Base-by-base conservation (phyloP, 2,329 filamentous ascomycete species). In the Aspergillus tamarii region DNA sequence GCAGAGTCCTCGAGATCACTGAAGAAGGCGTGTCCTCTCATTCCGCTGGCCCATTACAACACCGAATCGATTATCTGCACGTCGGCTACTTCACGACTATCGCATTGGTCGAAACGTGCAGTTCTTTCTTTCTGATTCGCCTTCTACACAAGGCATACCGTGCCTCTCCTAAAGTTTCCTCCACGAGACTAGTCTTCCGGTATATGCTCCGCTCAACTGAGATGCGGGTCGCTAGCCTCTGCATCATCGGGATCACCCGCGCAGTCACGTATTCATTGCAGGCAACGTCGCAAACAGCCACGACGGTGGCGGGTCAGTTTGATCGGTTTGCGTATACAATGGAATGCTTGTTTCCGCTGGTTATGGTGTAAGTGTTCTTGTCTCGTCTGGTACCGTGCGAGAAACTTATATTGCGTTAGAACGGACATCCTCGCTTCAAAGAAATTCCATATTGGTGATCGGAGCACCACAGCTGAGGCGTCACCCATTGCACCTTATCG, bases 241-340 rank as follows among this genome's bases (percentile, higher is more conserved):
- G 57, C n/a, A 48, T 45, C 14, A 62, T 66, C 21, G 65, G 65
- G 2, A 63, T 66, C 9, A 62, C 60, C 1, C 43, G 64, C 7
- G 64, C 64, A 9, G 59, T 64, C 6, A 62, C 60, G 4, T 66
- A 60, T 36, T 60, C 59, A 14, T 61, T 56, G n/a, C 61, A 62
- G 45, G 39, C 43, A 6, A 64, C 61, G 4, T 34, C 50, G 19
- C 64, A 66, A 36, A 48, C n/a, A 4, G 64, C 62, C 4, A 60
- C 57, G 8, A 62, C 39, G 6, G 57, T 62, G 14, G 56, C 62
- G 0, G 56, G 41, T 1, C 62, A 66, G 28, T n/a, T 66, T 2
- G 64, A 66, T 23, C 64, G 64, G 14, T 62, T 66, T 36, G 59
- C 56, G 11, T 66, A 66, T 55, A 62, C 62, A 11, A n/a, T 62